Percentiles rank a stretch among this genome's conserved stretches.
Conservation (phyloP, 2,329 filamentous ascomycete genomes). For the Sporothrix curviconia region DNA sequence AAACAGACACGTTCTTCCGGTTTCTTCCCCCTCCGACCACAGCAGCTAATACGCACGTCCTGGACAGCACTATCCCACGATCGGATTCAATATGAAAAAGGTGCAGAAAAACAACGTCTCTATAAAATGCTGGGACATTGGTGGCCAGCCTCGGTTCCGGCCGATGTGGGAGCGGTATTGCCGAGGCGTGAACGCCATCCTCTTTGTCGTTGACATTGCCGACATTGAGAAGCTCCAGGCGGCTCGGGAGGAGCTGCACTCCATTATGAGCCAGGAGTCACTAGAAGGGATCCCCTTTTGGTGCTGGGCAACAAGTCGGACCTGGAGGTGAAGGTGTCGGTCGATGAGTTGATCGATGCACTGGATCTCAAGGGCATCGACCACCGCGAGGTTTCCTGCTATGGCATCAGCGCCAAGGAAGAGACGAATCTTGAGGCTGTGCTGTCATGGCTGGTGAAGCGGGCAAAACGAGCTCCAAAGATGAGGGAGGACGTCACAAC, state of each 20-base stretch:
- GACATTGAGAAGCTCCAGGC: constrained; percentile 73
- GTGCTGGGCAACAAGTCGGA: constrained; percentile 98
- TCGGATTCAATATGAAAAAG: constrained; percentile 98
- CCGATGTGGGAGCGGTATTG: constrained; percentile 99
- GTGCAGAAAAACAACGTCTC: constrained; percentile 98
- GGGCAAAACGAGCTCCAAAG: constrained; percentile 54
- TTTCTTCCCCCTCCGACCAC: no score
- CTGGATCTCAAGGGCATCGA: constrained; percentile 85
- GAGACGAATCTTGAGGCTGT: constrained; percentile 98
- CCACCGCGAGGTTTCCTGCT: constrained; percentile 93
- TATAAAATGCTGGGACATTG: constrained; percentile 97
- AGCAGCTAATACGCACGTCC: background rate
- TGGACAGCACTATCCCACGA: constrained; percentile 85
- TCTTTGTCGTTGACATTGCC: constrained; percentile 97
- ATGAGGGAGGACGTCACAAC: constrained; percentile 34
- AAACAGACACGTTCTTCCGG: no score
- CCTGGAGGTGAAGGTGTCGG: constrained; percentile 79
- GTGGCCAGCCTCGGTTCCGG: constrained; percentile 91
- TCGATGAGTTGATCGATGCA: constrained; percentile 91
- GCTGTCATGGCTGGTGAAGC: constrained; percentile 90
- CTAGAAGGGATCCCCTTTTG: constrained; percentile 81
- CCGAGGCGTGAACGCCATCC: constrained; percentile 92
- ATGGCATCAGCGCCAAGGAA: constrained; percentile 97
- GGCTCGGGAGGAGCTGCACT: constrained; percentile 87
- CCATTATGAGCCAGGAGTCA: constrained; percentile 75